These are phyloP conservation scores for Leccinum broughii DNA, from an alignment of 768 basidiomycete genomes.

Conservation along the genomic window DNA sequence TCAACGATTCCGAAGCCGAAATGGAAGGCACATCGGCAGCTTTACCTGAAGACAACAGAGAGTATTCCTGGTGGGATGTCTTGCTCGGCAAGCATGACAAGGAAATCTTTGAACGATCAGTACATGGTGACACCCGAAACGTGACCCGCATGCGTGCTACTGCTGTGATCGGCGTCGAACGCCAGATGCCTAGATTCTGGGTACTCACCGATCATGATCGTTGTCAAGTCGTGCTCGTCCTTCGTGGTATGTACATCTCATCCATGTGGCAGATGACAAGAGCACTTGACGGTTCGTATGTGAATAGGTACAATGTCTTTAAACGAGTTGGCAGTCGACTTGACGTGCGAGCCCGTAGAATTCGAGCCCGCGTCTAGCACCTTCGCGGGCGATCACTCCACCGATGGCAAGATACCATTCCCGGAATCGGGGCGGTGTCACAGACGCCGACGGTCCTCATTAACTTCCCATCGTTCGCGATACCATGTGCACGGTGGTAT, in stretches of 20 bases:
- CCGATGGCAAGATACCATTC: constrained; percentile 39
- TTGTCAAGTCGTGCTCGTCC: constrained; percentile 71
- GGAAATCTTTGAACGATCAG: constrained; percentile 76
- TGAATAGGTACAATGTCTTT: constrained; percentile 75
- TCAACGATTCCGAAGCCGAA: constrained; percentile 72
- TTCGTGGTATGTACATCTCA: constrained; percentile 48
- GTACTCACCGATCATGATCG: constrained; percentile 79
- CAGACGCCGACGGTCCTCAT: constrained; percentile 28
- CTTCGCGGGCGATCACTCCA: constrained; percentile 25
- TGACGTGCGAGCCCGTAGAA: constrained; percentile 74
- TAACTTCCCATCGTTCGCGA: constrained; percentile 23
- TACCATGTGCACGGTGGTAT: constrained; percentile 83
- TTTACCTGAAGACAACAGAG: constrained; percentile 26
- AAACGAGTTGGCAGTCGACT: constrained; percentile 83
- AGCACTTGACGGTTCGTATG: constrained; percentile 6
- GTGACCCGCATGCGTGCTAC: constrained; percentile 49
- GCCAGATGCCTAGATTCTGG: constrained; percentile 83
- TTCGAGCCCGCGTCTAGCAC: constrained; percentile 56
- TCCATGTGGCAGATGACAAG: background rate
- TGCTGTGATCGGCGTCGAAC: constrained; percentile 64
- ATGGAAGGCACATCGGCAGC: constrained; percentile 42
- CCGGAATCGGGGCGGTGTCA: constrained; percentile 28
- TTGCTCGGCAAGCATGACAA: constrained; percentile 78
- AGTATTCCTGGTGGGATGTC: constrained; percentile 84
- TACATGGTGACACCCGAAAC: constrained; percentile 26